These are phyloP conservation scores for Emiliania huxleyi DNA, from an alignment of 78 protist genomes.

Conservation along the genomic window DNA sequence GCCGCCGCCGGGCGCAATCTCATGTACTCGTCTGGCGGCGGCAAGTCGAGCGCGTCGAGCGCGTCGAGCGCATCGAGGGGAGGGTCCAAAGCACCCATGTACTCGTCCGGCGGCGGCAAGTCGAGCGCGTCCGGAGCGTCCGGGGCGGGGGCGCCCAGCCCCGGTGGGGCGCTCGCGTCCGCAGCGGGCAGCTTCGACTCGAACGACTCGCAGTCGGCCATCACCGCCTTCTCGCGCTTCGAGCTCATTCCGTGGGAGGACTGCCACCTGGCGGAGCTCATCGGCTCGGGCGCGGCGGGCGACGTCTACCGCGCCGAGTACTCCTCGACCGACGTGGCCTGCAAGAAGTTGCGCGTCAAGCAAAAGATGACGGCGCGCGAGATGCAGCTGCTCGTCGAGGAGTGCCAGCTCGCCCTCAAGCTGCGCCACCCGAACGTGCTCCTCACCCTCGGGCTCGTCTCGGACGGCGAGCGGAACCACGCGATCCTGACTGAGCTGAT, in stretches of 20 bases:
- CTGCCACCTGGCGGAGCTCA: not conserved
- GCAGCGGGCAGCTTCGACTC: too few relatives aligned
- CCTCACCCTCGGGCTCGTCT: not conserved
- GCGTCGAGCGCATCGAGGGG: too few relatives aligned
- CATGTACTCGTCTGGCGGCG: too few relatives aligned
- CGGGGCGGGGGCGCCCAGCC: too few relatives aligned
- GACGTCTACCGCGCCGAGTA: not conserved
- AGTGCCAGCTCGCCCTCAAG: not conserved
- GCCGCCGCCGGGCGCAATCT: too few relatives aligned
- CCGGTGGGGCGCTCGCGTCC: too few relatives aligned
- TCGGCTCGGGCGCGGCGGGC: not conserved
- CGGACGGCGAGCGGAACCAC: not conserved
- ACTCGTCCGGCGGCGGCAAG: too few relatives aligned
- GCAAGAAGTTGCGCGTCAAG: not conserved
- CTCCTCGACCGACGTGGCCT: not conserved
- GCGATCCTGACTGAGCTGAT: not conserved
- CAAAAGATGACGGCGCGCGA: not conserved
- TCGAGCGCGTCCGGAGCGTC: too few relatives aligned
- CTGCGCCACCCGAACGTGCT: not conserved
- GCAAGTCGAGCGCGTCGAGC: too few relatives aligned
- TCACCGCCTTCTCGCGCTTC: too few relatives aligned
- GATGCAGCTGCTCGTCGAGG: not conserved
- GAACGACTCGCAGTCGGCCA: too few relatives aligned
- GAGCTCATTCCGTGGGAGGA: not conserved
- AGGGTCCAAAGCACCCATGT: too few relatives aligned